phyloP scores from a whole-genome alignment of 2,329 filamentous ascomycete genomes.

The Claviceps humidiphila region DNA sequence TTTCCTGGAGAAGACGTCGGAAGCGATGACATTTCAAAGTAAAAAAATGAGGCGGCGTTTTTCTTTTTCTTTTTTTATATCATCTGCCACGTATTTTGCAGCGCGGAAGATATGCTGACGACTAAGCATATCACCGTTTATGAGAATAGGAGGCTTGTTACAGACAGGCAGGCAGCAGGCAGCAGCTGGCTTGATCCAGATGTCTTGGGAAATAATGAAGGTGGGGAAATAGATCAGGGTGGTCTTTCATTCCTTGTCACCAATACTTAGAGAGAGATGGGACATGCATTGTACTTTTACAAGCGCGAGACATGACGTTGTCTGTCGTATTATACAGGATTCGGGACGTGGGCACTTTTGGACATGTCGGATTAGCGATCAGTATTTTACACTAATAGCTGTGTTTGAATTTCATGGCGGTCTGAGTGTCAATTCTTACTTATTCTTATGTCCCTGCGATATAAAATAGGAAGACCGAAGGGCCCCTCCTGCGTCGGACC shows the following conservation, averaged over 20 bases:
- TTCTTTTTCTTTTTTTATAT: not conserved
- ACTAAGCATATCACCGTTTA: constrained; percentile 3
- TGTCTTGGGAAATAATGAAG: constrained; percentile 3
- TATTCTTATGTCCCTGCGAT: no score
- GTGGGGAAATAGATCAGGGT: not conserved
- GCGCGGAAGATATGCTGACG: constrained; percentile 3
- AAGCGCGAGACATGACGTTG: constrained; percentile 6
- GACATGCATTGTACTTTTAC: constrained; percentile 9
- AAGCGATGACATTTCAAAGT: constrained; percentile 1
- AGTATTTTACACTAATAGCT: constrained; percentile 6
- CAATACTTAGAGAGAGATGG: constrained; percentile 8
- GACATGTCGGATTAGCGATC: constrained; percentile 11
- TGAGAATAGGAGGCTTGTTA: constrained; percentile 6
- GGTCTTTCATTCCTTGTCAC: constrained; percentile 2
- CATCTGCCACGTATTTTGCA: constrained; percentile 4
- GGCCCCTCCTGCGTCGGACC: no score
- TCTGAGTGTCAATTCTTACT: not conserved
- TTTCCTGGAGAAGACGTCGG: constrained; percentile 1
- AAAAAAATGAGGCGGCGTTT: constrained; percentile 5
- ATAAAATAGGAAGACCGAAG: no score
- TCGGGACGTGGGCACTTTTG: constrained; percentile 4
- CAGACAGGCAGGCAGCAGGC: not conserved
- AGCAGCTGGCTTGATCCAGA: not conserved
- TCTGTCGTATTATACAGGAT: constrained; percentile 5
- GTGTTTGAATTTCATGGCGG: not conserved